These are phyloP conservation scores for Lippia alba DNA, from an alignment of 305 asterid genomes.

Conservation along the genomic window DNA sequence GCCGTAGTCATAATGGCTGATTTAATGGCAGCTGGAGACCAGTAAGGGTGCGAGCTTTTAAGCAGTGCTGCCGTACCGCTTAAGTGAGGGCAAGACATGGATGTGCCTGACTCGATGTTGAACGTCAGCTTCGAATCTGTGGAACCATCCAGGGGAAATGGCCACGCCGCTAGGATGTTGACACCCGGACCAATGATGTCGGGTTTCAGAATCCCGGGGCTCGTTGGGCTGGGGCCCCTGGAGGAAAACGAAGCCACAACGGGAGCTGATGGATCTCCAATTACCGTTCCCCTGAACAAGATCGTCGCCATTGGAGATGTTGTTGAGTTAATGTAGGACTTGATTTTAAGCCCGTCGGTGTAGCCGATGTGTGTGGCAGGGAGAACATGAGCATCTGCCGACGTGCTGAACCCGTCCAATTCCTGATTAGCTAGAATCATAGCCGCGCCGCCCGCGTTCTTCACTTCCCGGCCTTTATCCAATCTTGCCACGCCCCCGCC, in stretches of 20 bases:
- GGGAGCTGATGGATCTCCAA: constrained; percentile 48
- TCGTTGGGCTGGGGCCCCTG: constrained; percentile 47
- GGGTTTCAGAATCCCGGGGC: constrained; percentile 54
- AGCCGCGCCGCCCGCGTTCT: constrained; percentile 42
- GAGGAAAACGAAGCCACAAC: constrained; percentile 48
- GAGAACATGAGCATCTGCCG: constrained; percentile 45
- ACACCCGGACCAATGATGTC: constrained; percentile 50
- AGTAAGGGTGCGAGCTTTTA: constrained; percentile 44
- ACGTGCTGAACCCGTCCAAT: constrained; percentile 33
- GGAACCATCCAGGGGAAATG: constrained; percentile 30
- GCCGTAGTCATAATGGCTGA: constrained; percentile 53
- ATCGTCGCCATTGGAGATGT: constrained; percentile 40
- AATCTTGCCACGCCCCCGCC: constrained; percentile 28
- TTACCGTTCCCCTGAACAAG: constrained; percentile 46
- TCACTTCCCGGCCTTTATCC: constrained; percentile 37
- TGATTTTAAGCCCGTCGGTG: constrained; percentile 39
- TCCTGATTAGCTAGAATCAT: constrained; percentile 43
- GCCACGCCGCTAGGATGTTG: constrained; percentile 58
- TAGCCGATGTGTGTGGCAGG: constrained; percentile 40
- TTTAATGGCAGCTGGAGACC: constrained; percentile 54
- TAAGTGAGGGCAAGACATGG: constrained; percentile 57
- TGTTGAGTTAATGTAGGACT: constrained; percentile 45
- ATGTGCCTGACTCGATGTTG: constrained; percentile 48
- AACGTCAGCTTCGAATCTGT: constrained; percentile 40
- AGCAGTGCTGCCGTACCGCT: constrained; percentile 50